A percentile compares a stretch with the other conserved stretches of the same genome.
Evolutionary conservation across 2,329 filamentous ascomycete genomes (phyloP).

Genomic region (Triangularia verruculosa): DNA sequence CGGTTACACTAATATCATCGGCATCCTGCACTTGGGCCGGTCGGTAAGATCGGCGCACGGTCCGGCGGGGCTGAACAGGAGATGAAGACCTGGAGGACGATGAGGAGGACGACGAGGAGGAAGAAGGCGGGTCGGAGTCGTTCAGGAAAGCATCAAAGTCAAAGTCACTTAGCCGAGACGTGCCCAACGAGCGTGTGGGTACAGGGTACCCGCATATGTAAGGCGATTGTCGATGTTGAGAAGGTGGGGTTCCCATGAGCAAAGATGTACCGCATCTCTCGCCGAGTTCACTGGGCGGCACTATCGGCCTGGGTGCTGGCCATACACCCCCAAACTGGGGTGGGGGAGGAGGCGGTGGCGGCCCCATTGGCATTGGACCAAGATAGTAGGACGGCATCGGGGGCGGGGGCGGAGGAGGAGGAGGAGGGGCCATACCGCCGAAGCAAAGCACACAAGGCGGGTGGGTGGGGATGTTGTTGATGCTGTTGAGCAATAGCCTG

Average conservation of each 20-base stretch:
- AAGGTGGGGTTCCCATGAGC: neutral
- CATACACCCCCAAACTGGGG: neutral
- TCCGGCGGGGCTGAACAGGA: neutral
- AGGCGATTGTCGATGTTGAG: neutral
- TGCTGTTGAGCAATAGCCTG: neutral
- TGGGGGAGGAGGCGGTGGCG: neutral
- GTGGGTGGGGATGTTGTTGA: neutral
- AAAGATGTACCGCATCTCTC: neutral
- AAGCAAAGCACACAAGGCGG: neutral
- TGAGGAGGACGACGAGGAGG: neutral
- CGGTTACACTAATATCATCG: neutral
- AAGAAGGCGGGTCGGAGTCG: neutral
- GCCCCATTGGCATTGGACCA: neutral
- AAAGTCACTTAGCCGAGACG: neutral
- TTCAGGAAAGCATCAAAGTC: neutral
- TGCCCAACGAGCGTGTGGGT: too few species aligned
- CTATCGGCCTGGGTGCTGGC: neutral
- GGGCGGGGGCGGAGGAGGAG: neutral
- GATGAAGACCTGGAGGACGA: neutral
- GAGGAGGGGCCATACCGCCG: neutral
- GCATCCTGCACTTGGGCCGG: neutral
- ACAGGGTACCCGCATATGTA: neutral
- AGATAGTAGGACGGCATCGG: slow-evolving; percentile 1
- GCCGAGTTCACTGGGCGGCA: neutral
- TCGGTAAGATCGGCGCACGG: neutral